A percentile compares a stretch with the other conserved stretches of the same genome.
phyloP scores from a whole-genome alignment of 371 early-diverging fungal genomes.

The Rhizopus sp. region DNA sequence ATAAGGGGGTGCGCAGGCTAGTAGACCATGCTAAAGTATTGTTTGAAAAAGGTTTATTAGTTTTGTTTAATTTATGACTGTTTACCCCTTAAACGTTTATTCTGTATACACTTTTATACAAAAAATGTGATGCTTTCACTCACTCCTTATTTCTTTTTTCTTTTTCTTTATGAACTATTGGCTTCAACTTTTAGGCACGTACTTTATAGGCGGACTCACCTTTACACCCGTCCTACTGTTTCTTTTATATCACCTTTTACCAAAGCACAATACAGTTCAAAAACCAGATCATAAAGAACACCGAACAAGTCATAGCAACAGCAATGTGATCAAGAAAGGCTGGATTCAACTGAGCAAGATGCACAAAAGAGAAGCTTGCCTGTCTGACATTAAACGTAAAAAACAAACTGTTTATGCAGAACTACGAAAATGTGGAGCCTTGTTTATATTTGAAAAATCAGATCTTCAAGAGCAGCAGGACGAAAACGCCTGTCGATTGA shows the following conservation, averaged over 20 bases:
- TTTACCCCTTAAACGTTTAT: no score
- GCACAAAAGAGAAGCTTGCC: slow-evolving; percentile 14
- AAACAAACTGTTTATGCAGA: slow-evolving; percentile 66
- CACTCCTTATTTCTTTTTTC: slow-evolving; percentile 1
- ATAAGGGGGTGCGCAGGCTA: no score
- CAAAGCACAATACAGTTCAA: background rate
- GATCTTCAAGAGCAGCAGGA: slow-evolving; percentile 41
- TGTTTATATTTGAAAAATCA: slow-evolving; percentile 82
- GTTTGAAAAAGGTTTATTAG: no score
- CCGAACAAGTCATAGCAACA: slow-evolving; percentile 8
- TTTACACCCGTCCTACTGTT: slow-evolving; percentile 30
- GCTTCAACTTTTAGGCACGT: slow-evolving; percentile 22
- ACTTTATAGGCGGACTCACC: slow-evolving; percentile 37
- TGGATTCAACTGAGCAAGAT: slow-evolving; percentile 38
- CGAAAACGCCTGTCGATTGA: slow-evolving; percentile 68
- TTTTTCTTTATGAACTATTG: slow-evolving; percentile 18
- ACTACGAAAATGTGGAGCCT: slow-evolving; percentile 69
- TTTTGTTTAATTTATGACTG: no score
- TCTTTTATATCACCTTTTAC: slow-evolving; percentile 11
- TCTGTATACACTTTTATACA: no score
- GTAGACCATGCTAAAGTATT: no score
- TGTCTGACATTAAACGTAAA: slow-evolving; percentile 22
- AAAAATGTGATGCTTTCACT: slow-evolving; percentile 4
- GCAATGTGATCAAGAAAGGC: slow-evolving; percentile 28
- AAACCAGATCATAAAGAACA: slow-evolving; percentile 2